A percentile compares a stretch with the other conserved stretches of the same genome.
phyloP scores from a whole-genome alignment of 306 rosid genomes.

The Cicer chorassanicum region DNA sequence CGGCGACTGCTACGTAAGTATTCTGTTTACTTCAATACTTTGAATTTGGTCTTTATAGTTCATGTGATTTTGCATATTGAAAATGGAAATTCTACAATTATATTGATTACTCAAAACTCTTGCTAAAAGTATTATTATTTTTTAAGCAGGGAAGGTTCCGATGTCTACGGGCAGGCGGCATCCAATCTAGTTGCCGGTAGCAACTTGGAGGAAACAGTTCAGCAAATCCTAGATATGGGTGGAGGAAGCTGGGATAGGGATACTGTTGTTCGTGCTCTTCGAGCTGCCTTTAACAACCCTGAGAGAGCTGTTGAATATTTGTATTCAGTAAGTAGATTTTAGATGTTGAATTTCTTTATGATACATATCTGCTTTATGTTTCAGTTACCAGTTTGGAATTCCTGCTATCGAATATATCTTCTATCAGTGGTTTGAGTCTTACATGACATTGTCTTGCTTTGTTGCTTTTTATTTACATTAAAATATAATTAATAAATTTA shows the following conservation, averaged over 20 bases:
- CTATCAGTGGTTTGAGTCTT: neutral
- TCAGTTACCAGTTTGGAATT: neutral
- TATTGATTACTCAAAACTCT: conserved; percentile 18
- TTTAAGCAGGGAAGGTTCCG: conserved; percentile 65
- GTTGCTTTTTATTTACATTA: neutral
- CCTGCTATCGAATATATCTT: conserved; percentile 5
- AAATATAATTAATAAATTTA: conserved; percentile 38
- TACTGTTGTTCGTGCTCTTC: conserved; percentile 84
- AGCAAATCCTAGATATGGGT: conserved; percentile 89
- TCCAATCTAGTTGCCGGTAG: conserved; percentile 88
- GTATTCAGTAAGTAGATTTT: conserved; percentile 70
- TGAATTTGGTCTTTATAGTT: conserved; percentile 2
- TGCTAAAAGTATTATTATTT: conserved; percentile 15
- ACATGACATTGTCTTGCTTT: neutral
- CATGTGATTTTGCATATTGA: conserved; percentile 18
- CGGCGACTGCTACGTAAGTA: conserved; percentile 57
- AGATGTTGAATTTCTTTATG: neutral
- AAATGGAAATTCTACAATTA: conserved; percentile 1
- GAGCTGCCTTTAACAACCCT: conserved; percentile 95
- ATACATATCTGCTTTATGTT: neutral
- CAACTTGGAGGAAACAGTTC: conserved; percentile 76
- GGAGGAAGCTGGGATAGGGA: conserved; percentile 97
- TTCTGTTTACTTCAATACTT: conserved; percentile 14
- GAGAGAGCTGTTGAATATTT: conserved; percentile 94
- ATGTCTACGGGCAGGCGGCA: conserved; percentile 82